Evolutionary conservation across 1,139 yeast genomes (phyloP), one percentile per base, ranked within the genome.

Genomic region (Saccharomycopsis crataegensis): DNA sequence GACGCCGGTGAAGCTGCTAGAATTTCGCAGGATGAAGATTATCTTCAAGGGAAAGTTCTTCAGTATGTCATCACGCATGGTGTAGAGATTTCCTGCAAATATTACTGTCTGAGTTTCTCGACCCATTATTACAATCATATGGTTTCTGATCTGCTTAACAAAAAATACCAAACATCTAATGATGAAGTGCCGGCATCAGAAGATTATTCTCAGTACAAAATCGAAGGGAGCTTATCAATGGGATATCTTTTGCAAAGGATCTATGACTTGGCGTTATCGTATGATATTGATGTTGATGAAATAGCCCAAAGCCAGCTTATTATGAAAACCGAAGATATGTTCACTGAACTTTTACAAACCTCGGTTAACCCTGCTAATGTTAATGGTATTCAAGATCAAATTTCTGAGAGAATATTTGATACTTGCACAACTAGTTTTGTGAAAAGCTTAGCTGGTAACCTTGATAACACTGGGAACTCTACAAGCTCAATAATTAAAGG

Each of bases 231-330:
- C 16, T 16, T 12, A 12, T 11, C 22, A 12, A 42, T 42, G 14
- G 22, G 31, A 4, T 12, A 16, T 6, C 12, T 42, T 2, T 14
- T 42, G 8, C 22, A 42, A 7, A 12, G 45, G 17, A 62, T 79
- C n/a, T 68, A 72, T 41, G 80, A 78, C 57, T 70, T 86, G 59
- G 74, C 83, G 1, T 63, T 71, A 46, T 79, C 90, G 14, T 78
- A 74, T 67, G 97, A 90, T 65, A 63, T 89, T 51, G 80, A 83
- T 52, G 67, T 82, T 38, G 66, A 68, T 9, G 64, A 64, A 1
- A 66, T 67, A 40, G 77, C 86, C 56, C 61, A 63, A 4, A 65
- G 71, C 2, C 59, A 63, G 11, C 58, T 62, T 43, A 43, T 62
- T 14, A 51, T 56, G 31, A 65, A 62, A 38, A 61, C 66, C 14